Evolutionary conservation across 257 asterid species (phyloP), one percentile per base, ranked within the genome.

Genomic region (Nicotiana sylvestris): DNA sequence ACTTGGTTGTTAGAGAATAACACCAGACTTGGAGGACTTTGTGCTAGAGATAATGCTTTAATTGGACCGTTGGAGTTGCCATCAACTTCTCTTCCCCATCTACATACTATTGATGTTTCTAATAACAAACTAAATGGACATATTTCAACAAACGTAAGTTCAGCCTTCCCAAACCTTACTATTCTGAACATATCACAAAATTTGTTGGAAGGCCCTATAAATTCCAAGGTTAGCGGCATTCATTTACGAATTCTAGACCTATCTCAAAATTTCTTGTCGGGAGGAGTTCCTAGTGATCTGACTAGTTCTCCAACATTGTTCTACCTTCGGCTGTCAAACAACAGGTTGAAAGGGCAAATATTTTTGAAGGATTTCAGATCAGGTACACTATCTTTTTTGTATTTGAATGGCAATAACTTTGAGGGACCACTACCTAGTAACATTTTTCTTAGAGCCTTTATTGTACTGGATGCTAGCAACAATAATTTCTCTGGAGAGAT

Each of bases 1-100:
- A 66, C 78, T 17, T 62, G 76, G 82, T 37, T 80, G 61, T 58
- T 77, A 30, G 29, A 51, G 16, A 77, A 77, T 55, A 77, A 77
- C 32, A 15, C 67, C 81, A 29, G 51, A 64, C 77, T 68, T 81
- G 56, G 16, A 8, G 62, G 27, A 1, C 11, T 58, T 4, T 80
- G 35, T 32, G 9, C 66, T 55, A 77, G 49, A 17, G 3, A 58
- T 56, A 53, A 32, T 18, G 39, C 46, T 77, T 30, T 9, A 3
- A 18, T 4, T 3, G 66, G 66, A 56, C 16, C 62, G 15, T 51
- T 49, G 30, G 30, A 29, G 30, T 29, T 29, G 30, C 30, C 30
- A 29, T 29, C 30, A 29, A 29, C 30, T 29, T 29, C 30, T 29
- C 30, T 29, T 29, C 2, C 30, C 30, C 30, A 2, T 29, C 30